Evolutionary conservation across 2,329 filamentous ascomycete species (phyloP), one percentile per base, ranked within the genome.

Genomic region (Remersonia thermophila): DNA sequence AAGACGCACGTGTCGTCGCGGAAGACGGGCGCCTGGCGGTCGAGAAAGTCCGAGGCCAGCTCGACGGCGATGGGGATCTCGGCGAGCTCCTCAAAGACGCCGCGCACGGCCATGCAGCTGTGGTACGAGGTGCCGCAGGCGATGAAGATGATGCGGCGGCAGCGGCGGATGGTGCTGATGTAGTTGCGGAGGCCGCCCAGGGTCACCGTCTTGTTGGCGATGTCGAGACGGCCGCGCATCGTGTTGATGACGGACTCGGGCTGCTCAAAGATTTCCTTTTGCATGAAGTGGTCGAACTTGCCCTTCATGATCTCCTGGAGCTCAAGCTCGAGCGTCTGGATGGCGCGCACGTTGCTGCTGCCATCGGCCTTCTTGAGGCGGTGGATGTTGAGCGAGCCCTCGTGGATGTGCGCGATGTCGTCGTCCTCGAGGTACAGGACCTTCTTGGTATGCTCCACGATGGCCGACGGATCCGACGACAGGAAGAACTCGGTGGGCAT

Each of bases 271-370:
- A 98, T 98, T 63, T 98, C 91, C 77, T 98, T 98, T 63, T 98
- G 91, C 91, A 98, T 98, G 73, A 95, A 98, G 69, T 98, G 91
- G 62, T 98, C 91, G 65, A 96, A 98, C 60, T 91, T 93, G 63
- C 91, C 91, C 80, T 98, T 98, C 91, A 98, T 98, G 65, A 98
- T 98, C 71, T 98, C 87, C 70, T 98, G 91, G 47, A 98, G 80
- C 71, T 98, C 86, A 34, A 98, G 83, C 71, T 98, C 91, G 38
- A 98, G 77, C 38, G 91, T 98, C 73, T 98, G 91, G 60, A 98
- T 98, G 53, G 83, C 85, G 60, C 91, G 87, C 51, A 96, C 86
- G 58, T 96, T 95, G 65, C 85, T 93, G 57, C 83, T 87, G 50
- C 89, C 89, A 58, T 96, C 89, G 51, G 87, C 82, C 77, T 96